Evolutionary conservation across 1,139 yeast species (phyloP), one percentile per base, ranked within the genome.

Genomic region (Candida sanyaensis): DNA sequence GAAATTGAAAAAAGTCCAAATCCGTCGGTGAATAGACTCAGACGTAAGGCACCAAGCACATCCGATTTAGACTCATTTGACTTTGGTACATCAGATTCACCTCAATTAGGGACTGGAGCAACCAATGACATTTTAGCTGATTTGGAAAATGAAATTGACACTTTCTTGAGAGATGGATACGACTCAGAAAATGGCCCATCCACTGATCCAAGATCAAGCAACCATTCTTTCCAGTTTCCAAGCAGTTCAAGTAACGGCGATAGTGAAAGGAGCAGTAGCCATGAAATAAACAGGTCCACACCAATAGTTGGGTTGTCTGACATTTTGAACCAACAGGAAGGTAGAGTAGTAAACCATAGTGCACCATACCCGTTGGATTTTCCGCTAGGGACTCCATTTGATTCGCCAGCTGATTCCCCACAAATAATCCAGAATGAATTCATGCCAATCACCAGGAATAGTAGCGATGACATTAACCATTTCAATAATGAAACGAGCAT

Each of bases 1-100:
- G 13, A 11, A 21, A 42, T 21, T n/a, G 28, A 12, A 5, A 40
- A 33, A 23, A 45, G 41, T 12, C 45, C 48, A 4, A 41, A 41
- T 24, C 44, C 44, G 1, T 37, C 45, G 8, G 24, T 24, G 12
- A 39, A 36, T 21, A 49, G 37, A 11, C 43, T 51, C 1, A 50
- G 59, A 12, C 55, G 69, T 29, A 63, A 61, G 51, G 65, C 68
- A 6, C 68, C 68, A 3, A 64, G 66, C 28, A 21, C 31, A 9
- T 27, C 32, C 6, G 56, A 50, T 17, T 38, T 51, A 17, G 54
- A 55, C 11, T 41, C 52, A 2, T 52, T 51, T 41, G 49, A 45
- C 27, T 46, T 48, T 43, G 49, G 41, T 10, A 30, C 24, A 29
- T 30, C 44, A 6, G 40, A 41, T 27, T 44, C 52, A n/a, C 39